phyloP scores from a whole-genome alignment of 2,329 filamentous ascomycete genomes.

The Pezizomycotina sp. region DNA sequence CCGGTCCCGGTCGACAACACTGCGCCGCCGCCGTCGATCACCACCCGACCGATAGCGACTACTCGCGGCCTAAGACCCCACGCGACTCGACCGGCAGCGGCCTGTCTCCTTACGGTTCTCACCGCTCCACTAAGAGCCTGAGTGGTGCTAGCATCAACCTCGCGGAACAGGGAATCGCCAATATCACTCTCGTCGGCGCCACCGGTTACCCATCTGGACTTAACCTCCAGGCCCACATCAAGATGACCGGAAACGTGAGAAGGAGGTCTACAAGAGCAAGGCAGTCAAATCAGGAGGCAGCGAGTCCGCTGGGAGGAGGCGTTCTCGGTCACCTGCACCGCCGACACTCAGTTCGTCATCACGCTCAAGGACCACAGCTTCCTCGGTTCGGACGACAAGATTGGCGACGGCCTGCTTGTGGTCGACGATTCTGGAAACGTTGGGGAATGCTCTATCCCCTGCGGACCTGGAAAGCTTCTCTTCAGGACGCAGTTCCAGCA shows the following conservation, averaged over 20 bases:
- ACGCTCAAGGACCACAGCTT: conserved; percentile 71
- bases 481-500: conserved; percentile 56
- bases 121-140: conserved; percentile 33
- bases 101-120: conserved; percentile 36
- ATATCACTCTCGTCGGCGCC: conserved; percentile 64
- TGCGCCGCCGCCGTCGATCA: conserved; percentile 13
- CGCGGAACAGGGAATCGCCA: conserved; percentile 58
- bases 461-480: conserved; percentile 55
- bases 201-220: conserved; percentile 58
- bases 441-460: conserved; percentile 54
- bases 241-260: conserved; percentile 41
- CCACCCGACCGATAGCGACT: too few species aligned
- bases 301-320: conserved; percentile 57
- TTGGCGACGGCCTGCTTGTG: conserved; percentile 79
- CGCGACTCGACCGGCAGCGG: conserved; percentile 26
- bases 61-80: conserved; percentile 17
- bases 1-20: not conserved
- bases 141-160: conserved; percentile 44
- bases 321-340: conserved; percentile 59
- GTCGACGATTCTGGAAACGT: conserved; percentile 61
- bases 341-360: conserved; percentile 74
- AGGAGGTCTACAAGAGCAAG: conserved; percentile 82
- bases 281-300: conserved; percentile 59
- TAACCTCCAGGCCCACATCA: conserved; percentile 63
- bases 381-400: conserved; percentile 64